A percentile compares a stretch with the other conserved stretches of the same genome.
Conservation (phyloP, 352 stramenopile genomes). For the Globisporangium cystogenes region DNA sequence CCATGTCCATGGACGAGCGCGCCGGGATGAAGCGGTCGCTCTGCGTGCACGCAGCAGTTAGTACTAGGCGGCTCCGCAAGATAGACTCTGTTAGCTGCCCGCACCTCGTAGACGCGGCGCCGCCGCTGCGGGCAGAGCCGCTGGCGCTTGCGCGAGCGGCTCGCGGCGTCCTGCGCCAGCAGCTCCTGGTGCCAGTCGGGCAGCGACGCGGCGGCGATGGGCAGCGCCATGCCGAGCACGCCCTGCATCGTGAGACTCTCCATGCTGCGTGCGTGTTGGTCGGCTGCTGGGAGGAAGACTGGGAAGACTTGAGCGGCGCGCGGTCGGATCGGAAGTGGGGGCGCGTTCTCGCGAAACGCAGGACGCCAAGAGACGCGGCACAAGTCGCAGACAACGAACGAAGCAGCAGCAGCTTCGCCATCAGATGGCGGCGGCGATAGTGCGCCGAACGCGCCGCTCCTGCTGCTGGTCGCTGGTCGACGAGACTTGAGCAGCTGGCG, state of each 20-base stretch:
- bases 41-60: constrained; percentile 2
- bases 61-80: no score
- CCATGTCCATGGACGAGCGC: constrained; percentile 32
- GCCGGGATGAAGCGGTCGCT: constrained; percentile 47
- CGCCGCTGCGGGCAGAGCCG: constrained; percentile 9
- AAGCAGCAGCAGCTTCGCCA: no score
- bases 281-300: no score
- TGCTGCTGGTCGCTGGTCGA: no score
- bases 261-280: no score
- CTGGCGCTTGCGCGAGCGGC: constrained; percentile 18
- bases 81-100: no score
- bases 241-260: constrained; percentile 17
- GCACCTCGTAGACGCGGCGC: constrained; percentile 16
- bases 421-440: no score
- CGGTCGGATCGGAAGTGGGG: not conserved
- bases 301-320: not conserved
- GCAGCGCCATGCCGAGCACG: constrained; percentile 19
- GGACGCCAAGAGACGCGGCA: no score
- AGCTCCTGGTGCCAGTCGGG: constrained; percentile 27
- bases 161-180: constrained; percentile 9
- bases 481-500: no score
- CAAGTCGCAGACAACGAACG: no score
- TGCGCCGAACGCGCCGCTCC: no score
- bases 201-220: constrained; percentile 12
- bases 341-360: no score